Evolutionary conservation across 2,329 filamentous ascomycete species (phyloP), one percentile per base, ranked within the genome.

Genomic region (Bipolaris gigantea): DNA sequence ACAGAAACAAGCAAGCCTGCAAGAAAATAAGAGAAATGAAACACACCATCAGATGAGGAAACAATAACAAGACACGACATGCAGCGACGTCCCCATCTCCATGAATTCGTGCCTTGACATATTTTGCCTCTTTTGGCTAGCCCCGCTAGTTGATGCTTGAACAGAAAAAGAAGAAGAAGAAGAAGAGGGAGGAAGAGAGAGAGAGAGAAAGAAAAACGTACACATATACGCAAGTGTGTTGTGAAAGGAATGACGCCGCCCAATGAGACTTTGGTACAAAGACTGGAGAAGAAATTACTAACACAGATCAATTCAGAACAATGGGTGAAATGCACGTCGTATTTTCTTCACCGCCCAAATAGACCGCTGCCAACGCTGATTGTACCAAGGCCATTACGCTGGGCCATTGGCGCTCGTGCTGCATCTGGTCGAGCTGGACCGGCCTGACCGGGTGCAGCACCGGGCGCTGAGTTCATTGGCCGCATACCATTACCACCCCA

Each of bases 321-420:
- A 18, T 23, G 25, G 30, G 9, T 39, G 38, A 33, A n/a, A 39
- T 42, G n/a, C 25, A 30, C 19, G 15, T 25, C n/a, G 27, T 30
- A 3, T 43, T 11, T 25, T 34, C 10, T 34, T 67, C 58, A 73
- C 46, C 71, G 65, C 15, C 70, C 66, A 39, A 73, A 73, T 8
- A 73, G 53, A 27, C 66, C 66, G 44, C 57, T 70, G 9, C 69
- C 70, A 35, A 73, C 66, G 42, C 64, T 70, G 18, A 72, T 61
- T n/a, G 67, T 54, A 27, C 69, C 68, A 27, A 73, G 64, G 32
- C 63, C 61, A 49, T 56, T 68, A 16, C 65, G 67, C 40, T 73
- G 71, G 30, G 66, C 52, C 43, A 73, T 45, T 5, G 71, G 62
- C 11, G 60, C 57, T 30, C 61, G 62, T 6, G 43, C 40, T 23